Percentiles rank a stretch among this genome's conserved stretches.
phyloP scores from a whole-genome alignment of 371 early-diverging fungal genomes.

The Rhizopus sp. region DNA sequence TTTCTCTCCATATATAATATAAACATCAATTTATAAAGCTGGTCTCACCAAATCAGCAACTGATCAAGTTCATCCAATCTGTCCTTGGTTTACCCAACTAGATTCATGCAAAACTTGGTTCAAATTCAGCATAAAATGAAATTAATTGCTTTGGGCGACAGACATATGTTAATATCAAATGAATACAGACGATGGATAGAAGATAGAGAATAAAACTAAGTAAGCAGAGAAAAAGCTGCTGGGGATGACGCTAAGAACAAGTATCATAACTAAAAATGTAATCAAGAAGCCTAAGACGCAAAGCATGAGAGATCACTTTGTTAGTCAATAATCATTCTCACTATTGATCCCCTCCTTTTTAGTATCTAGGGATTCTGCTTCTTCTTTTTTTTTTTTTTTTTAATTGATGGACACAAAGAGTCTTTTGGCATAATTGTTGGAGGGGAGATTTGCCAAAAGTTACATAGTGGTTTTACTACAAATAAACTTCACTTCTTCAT shows the following conservation, averaged over 20 bases:
- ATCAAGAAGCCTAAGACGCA: slow-evolving; percentile 18
- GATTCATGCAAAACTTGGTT: no score
- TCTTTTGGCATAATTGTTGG: slow-evolving; percentile 17
- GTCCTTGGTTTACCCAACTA: no score
- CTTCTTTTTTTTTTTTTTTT: no score
- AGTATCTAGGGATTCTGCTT: slow-evolving; percentile 15
- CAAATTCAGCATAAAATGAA: no score
- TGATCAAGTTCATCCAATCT: no score
- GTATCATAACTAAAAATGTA: slow-evolving; percentile 8
- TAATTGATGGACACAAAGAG: slow-evolving; percentile 20
- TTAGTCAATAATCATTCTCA: slow-evolving; percentile 17
- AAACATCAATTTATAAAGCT: no score
- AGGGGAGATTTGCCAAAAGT: slow-evolving; percentile 19
- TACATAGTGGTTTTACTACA: no score
- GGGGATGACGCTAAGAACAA: slow-evolving; percentile 3
- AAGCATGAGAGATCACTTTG: slow-evolving; percentile 14
- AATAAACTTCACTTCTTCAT: slow-evolving; percentile 12
- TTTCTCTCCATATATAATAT: no score
- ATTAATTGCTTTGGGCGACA: no score
- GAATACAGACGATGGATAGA: slow-evolving; percentile 17
- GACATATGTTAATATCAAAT: neutral
- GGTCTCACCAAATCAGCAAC: no score
- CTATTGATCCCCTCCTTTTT: slow-evolving; percentile 13
- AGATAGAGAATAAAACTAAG: slow-evolving; percentile 10
- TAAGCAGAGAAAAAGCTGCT: slow-evolving; percentile 17